Evolutionary conservation across 257 asterid genomes (phyloP).

Genomic region (Cordia subcordata): DNA sequence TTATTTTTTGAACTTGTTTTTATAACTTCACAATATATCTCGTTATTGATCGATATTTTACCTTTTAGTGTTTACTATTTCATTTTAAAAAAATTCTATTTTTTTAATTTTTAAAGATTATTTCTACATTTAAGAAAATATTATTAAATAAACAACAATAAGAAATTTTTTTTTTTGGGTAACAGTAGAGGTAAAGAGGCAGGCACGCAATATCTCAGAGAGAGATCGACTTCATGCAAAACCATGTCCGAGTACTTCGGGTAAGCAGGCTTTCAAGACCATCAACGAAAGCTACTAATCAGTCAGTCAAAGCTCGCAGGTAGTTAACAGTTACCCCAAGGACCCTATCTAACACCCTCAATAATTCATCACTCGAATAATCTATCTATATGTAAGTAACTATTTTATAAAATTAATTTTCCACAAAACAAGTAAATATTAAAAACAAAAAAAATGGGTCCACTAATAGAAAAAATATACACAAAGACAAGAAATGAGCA

Average conservation of each 20-base stretch:
- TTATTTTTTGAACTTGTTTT: too few relatives aligned
- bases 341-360: neutral
- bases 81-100: too few relatives aligned
- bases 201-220: neutral
- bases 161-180: neutral
- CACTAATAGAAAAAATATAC: neutral
- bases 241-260: slow-evolving; percentile 9
- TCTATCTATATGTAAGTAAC: neutral
- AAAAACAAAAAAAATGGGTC: neutral
- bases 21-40: too few relatives aligned
- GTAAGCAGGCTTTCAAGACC: neutral
- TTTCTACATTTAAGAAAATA: too few relatives aligned
- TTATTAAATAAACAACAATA: neutral
- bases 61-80: too few relatives aligned
- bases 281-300: neutral
- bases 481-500: slow-evolving; percentile 6
- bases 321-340: slow-evolving; percentile 3
- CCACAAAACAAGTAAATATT: neutral
- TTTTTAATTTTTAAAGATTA: too few relatives aligned
- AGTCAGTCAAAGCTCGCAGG: slow-evolving; percentile 3
- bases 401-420: neutral
- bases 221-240: neutral
- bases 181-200: neutral
- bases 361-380: neutral
- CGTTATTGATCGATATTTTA: too few relatives aligned